phyloP scores from a whole-genome alignment of 1,139 yeast species.

The Candida sp. region DNA sequence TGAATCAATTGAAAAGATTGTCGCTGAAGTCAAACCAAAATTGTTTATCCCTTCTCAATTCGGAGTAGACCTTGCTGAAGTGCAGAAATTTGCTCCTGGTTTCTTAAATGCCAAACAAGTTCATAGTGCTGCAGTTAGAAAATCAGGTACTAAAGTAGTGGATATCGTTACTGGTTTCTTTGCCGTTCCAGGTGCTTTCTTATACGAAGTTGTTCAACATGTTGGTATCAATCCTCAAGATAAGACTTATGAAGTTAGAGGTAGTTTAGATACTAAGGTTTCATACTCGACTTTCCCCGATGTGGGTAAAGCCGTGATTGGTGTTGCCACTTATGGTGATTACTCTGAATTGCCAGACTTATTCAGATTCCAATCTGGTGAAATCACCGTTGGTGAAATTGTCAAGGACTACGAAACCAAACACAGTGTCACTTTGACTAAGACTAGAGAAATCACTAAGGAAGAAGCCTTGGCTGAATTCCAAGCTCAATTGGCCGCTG shows the following conservation, averaged over 20 bases:
- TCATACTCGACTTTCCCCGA: conserved; percentile 38
- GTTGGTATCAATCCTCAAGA: conserved; percentile 35
- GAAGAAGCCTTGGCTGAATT: conserved; percentile 31
- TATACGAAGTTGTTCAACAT: conserved; percentile 30
- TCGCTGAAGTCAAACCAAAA: conserved; percentile 42
- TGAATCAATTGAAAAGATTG: conserved; percentile 27
- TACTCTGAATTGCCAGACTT: conserved; percentile 41
- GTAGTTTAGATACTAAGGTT: conserved; percentile 34
- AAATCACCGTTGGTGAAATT: conserved; percentile 33
- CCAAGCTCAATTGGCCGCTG: conserved; percentile 18
- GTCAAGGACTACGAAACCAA: conserved; percentile 38
- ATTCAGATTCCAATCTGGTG: conserved; percentile 43
- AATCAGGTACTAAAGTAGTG: conserved; percentile 48
- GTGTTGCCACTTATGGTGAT: conserved; percentile 30
- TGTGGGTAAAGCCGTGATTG: conserved; percentile 45
- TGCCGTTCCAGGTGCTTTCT: conserved; percentile 35
- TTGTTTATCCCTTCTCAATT: conserved; percentile 63
- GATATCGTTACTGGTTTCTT: conserved; percentile 46
- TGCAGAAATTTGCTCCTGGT: conserved; percentile 23
- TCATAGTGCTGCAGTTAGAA: conserved; percentile 39
- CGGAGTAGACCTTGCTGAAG: conserved; percentile 36
- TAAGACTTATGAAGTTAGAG: conserved; percentile 36
- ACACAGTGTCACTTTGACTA: conserved; percentile 33
- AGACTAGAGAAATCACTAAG: conserved; percentile 18
- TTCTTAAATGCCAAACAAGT: conserved; percentile 33